phyloP scores from a whole-genome alignment of 2,329 filamentous ascomycete genomes.

The Penicillium frequentans region DNA sequence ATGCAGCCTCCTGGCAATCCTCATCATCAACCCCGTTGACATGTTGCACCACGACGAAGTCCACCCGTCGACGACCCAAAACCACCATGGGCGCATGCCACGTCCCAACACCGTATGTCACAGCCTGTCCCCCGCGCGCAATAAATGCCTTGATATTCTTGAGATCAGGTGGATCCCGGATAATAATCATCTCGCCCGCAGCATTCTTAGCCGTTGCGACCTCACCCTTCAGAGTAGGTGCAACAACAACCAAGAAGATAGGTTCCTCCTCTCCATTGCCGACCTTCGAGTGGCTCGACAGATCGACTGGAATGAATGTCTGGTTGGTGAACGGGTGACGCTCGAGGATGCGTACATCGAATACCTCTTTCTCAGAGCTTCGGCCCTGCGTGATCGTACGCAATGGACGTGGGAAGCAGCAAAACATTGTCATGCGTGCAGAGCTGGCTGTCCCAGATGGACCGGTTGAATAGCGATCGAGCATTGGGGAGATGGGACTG shows the following conservation, averaged over 20 bases:
- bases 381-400: constrained; percentile 24
- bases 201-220: constrained; percentile 35
- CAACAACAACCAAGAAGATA: constrained; percentile 81
- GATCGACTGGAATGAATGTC: constrained; percentile 78
- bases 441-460: constrained; percentile 45
- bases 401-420: constrained; percentile 69
- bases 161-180: constrained; percentile 68
- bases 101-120: constrained; percentile 88
- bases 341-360: constrained; percentile 75
- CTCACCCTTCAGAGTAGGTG: constrained; percentile 64
- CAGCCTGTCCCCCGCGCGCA: constrained; percentile 73
- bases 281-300: constrained; percentile 36
- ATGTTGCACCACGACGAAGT: constrained; percentile 89
- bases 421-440: constrained; percentile 83
- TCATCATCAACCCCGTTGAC: constrained; percentile 77
- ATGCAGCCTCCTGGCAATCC: constrained; percentile 79
- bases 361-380: constrained; percentile 37
- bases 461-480: constrained; percentile 66
- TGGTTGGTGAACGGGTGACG: constrained; percentile 93
- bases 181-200: constrained; percentile 25
- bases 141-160: constrained; percentile 71
- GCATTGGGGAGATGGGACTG: constrained; percentile 71
- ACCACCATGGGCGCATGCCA: constrained; percentile 98
- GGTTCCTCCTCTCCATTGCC: constrained; percentile 29
- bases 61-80: constrained; percentile 67